Evolutionary conservation across 331 rosid species (phyloP), one percentile per base, ranked within the genome.

Genomic region (Acacia pycnantha): DNA sequence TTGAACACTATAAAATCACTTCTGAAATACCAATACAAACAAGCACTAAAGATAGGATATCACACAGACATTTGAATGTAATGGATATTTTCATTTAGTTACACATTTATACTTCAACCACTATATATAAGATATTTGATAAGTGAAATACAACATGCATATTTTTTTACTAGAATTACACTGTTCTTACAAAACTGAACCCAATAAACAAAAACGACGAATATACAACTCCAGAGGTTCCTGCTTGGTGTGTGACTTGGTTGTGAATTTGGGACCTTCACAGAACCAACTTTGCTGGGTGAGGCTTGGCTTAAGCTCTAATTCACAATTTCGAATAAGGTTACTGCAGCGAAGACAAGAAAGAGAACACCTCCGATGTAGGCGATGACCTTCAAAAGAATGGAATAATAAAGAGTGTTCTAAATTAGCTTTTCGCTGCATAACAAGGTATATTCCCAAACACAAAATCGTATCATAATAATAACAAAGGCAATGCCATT

Each of bases 301-400:
- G 22, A 4, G 26, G 44, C 46, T 43, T 43, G 10, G 44, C n/a
- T 46, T 29, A 65, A 19, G 33, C 65, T 82, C 83, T 88, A 96
- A 62, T 82, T 88, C 70, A 94, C 87, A 73, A 94, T 92, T 86
- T 92, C 97, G 79, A 85, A 41, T 84, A 90, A 75, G 69, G 97
- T 96, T 69, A 91, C 86, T 4, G 91, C 97, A 24, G 98, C 98
- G 72, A 96, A 91, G 84, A 94, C 94, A 24, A 94, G 98, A 88
- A 94, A 92, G 77, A 96, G 99, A 89, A 89, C 90, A 31, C 99
- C 99, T 79, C 99, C 99, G 0, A 85, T 65, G 81, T 92, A 96
- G 76, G 97, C 92, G 77, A 94, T 91, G 62, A 86, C 94, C 99
- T 91, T 94, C 88, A 43, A 9, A 43, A 86, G 43, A 80, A 86